These are phyloP conservation scores for Geosmithia putterillii DNA, from an alignment of 2,329 filamentous ascomycete species.

Conservation along the genomic window DNA sequence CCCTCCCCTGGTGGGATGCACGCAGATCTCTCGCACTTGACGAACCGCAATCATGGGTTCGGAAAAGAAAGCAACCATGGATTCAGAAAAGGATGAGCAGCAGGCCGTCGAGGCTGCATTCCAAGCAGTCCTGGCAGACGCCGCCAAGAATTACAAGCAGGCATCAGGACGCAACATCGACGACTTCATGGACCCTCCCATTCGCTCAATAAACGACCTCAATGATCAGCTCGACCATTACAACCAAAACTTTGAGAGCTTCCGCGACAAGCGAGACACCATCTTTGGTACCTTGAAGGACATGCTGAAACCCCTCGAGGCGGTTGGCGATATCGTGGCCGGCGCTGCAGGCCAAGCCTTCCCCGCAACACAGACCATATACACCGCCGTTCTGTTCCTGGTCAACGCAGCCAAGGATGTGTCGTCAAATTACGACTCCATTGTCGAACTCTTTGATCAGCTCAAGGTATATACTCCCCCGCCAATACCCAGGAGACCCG, in stretches of 20 bases:
- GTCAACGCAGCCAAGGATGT: slow-evolving; percentile 31
- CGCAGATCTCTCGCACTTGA: background rate
- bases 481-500: no score
- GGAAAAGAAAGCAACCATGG: background rate
- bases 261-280: slow-evolving; percentile 19
- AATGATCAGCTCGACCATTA: slow-evolving; percentile 16
- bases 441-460: slow-evolving; percentile 28
- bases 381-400: slow-evolving; percentile 27
- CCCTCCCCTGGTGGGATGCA: background rate
- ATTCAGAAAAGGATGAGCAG: background rate
- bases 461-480: slow-evolving; percentile 16
- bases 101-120: slow-evolving; percentile 7
- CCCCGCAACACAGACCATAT: slow-evolving; percentile 26
- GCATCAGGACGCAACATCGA: slow-evolving; percentile 14
- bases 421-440: slow-evolving; percentile 29
- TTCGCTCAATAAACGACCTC: slow-evolving; percentile 19
- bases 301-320: slow-evolving; percentile 22
- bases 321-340: slow-evolving; percentile 23
- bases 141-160: slow-evolving; percentile 17
- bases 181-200: slow-evolving; percentile 18
- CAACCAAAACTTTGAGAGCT: slow-evolving; percentile 22
- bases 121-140: slow-evolving; percentile 18
- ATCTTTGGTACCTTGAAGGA: slow-evolving; percentile 19
- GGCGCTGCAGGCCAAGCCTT: slow-evolving; percentile 24
- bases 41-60: background rate